Conservation (phyloP, 495 filamentous ascomycete genomes). For the Neurospora terricola region DNA sequence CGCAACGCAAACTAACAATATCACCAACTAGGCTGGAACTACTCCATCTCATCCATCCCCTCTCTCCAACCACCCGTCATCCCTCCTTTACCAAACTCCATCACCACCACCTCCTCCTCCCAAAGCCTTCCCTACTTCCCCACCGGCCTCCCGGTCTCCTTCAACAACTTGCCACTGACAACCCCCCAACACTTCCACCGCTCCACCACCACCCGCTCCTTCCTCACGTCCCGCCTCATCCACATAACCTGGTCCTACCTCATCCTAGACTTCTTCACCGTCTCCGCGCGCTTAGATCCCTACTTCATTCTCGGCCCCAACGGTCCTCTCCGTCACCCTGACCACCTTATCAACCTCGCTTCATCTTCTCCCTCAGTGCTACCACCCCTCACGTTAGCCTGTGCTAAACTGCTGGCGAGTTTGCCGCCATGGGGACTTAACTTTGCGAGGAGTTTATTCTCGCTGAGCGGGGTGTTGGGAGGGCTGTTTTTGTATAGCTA, state of each 20-base stretch:
- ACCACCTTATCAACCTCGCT: conserved; percentile 19
- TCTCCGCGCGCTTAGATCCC: conserved; percentile 57
- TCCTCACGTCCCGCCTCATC: conserved; percentile 38
- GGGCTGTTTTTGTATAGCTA: conserved; percentile 35
- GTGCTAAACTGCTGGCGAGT: conserved; percentile 41
- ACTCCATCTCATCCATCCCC: conserved; percentile 49
- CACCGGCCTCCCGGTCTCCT: background rate
- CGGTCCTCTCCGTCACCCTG: conserved; percentile 3
- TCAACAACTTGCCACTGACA: conserved; percentile 6
- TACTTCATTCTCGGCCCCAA: conserved; percentile 56
- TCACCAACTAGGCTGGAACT: conserved; percentile 56
- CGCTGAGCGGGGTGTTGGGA: background rate
- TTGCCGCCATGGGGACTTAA: background rate
- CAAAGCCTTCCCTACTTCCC: background rate
- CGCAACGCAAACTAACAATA: background rate
- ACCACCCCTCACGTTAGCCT: conserved; percentile 33
- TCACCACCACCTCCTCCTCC: conserved; percentile 1
- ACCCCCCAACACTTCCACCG: conserved; percentile 24
- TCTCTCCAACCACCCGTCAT: conserved; percentile 33
- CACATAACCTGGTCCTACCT: conserved; percentile 48
- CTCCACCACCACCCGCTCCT: conserved; percentile 27
- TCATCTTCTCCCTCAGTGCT: conserved; percentile 31
- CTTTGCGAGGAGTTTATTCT: background rate
- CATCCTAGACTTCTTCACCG: conserved; percentile 54
- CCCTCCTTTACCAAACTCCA: conserved; percentile 1